Evolutionary conservation across 2,329 filamentous ascomycete species (phyloP).

Genomic region (Lecanicillium sp.): DNA sequence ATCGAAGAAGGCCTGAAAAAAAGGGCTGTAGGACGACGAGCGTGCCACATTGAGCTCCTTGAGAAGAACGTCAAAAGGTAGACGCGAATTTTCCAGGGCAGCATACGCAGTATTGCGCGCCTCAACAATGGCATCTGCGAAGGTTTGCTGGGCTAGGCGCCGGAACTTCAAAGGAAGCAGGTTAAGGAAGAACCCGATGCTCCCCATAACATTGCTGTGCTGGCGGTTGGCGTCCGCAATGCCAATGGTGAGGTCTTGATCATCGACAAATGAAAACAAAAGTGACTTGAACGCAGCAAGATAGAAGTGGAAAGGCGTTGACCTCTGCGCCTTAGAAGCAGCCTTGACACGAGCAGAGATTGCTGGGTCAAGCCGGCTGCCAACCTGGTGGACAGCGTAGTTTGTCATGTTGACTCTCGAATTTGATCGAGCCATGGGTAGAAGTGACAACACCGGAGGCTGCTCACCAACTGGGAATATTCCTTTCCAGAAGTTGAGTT

Average conservation of each 20-base stretch:
- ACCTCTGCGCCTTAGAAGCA: neutral
- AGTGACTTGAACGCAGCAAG: conserved; percentile 31
- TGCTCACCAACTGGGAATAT: too few species aligned
- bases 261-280: conserved; percentile 24
- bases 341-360: neutral
- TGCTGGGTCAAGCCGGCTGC: neutral
- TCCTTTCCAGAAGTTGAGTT: too few species aligned
- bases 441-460: too few species aligned
- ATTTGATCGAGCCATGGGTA: too few species aligned
- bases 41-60: conserved; percentile 30
- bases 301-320: conserved; percentile 35
- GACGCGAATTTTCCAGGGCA: conserved; percentile 30
- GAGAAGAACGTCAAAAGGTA: conserved; percentile 43
- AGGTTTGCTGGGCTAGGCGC: conserved; percentile 12
- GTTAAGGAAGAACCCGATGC: conserved; percentile 40
- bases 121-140: conserved; percentile 12
- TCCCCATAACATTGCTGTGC: conserved; percentile 13
- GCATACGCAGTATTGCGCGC: conserved; percentile 19
- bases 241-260: too few species aligned
- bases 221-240: too few species aligned
- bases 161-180: conserved; percentile 35
- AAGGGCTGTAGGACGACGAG: conserved; percentile 28
- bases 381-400: neutral
- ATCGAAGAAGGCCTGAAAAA: conserved; percentile 38
- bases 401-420: too few species aligned